phyloP scores from a whole-genome alignment of 106 monocot species.

The Ottelia alismoides region DNA sequence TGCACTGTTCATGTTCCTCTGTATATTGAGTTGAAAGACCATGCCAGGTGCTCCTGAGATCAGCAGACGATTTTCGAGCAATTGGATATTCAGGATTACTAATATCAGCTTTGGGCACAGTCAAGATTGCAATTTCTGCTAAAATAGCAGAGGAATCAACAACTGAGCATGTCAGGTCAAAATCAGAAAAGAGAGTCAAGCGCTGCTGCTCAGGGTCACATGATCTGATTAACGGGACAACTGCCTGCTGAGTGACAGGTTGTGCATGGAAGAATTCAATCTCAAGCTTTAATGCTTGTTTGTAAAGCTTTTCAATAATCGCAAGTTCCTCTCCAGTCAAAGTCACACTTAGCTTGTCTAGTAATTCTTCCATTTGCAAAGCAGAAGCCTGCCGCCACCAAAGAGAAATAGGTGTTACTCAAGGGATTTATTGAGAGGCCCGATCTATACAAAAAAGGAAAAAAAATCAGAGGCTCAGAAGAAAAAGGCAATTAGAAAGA shows the following conservation, averaged over 20 bases:
- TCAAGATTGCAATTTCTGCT: constrained; percentile 74
- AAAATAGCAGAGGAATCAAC: constrained; percentile 86
- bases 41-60: constrained; percentile 55
- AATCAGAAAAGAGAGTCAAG: constrained; percentile 77
- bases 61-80: constrained; percentile 19
- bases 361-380: constrained; percentile 72
- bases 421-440: too few relatives aligned
- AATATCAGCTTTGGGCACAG: constrained; percentile 23
- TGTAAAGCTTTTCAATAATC: constrained; percentile 70
- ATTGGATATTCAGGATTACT: constrained; percentile 4
- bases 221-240: constrained; percentile 54
- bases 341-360: constrained; percentile 74
- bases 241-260: constrained; percentile 28
- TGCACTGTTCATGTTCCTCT: constrained; percentile 59
- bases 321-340: constrained; percentile 80
- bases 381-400: too few relatives aligned
- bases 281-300: constrained; percentile 74
- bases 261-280: constrained; percentile 77
- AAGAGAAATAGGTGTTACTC: too few relatives aligned
- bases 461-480: too few relatives aligned
- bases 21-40: constrained; percentile 56
- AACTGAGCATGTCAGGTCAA: constrained; percentile 89
- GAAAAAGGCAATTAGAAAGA: too few relatives aligned
- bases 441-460: too few relatives aligned
- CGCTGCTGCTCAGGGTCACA: constrained; percentile 18